Evolutionary conservation across 1,284 basidiomycete genomes (phyloP).

Genomic region (Cryptococcus depauperatus): DNA sequence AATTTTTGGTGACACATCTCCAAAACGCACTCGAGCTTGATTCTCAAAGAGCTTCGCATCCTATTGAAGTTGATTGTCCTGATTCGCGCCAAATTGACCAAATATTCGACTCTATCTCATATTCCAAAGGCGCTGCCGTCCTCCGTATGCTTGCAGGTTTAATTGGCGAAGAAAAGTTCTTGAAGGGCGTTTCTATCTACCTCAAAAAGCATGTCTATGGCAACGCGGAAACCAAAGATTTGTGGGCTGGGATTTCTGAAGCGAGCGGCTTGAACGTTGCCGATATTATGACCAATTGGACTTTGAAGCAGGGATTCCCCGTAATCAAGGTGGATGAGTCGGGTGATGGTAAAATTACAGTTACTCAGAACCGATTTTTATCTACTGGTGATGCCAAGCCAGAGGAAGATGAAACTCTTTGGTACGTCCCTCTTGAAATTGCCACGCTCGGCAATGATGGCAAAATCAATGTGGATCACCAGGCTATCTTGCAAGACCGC

Average conservation of each 20-base stretch:
- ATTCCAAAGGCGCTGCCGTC: conserved; percentile 76
- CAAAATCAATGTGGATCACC: conserved; percentile 56
- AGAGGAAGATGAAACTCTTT: conserved; percentile 84
- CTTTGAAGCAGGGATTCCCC: conserved; percentile 80
- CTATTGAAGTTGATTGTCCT: conserved; percentile 86
- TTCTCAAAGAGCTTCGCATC: conserved; percentile 83
- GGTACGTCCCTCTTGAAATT: conserved; percentile 73
- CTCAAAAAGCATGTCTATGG: conserved; percentile 78
- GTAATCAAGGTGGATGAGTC: conserved; percentile 79
- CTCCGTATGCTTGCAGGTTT: conserved; percentile 85
- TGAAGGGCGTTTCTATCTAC: conserved; percentile 83
- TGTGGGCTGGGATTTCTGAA: conserved; percentile 80
- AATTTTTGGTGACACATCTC: conserved; percentile 52
- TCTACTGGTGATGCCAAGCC: conserved; percentile 69
- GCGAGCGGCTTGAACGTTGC: conserved; percentile 71
- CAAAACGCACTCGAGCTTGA: conserved; percentile 67
- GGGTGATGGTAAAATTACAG: conserved; percentile 55
- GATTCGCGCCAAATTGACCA: conserved; percentile 81
- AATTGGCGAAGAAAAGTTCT: conserved; percentile 81
- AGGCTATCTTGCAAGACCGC: conserved; percentile 60
- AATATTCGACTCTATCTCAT: conserved; percentile 79
- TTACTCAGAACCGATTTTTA: conserved; percentile 88
- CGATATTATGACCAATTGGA: conserved; percentile 86
- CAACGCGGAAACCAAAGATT: conserved; percentile 76
- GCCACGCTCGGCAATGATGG: conserved; percentile 58